Percentiles rank a stretch among this genome's conserved stretches.
phyloP scores from a whole-genome alignment of 108 stramenopile genomes.

The Hondaea fermentalgiana region DNA sequence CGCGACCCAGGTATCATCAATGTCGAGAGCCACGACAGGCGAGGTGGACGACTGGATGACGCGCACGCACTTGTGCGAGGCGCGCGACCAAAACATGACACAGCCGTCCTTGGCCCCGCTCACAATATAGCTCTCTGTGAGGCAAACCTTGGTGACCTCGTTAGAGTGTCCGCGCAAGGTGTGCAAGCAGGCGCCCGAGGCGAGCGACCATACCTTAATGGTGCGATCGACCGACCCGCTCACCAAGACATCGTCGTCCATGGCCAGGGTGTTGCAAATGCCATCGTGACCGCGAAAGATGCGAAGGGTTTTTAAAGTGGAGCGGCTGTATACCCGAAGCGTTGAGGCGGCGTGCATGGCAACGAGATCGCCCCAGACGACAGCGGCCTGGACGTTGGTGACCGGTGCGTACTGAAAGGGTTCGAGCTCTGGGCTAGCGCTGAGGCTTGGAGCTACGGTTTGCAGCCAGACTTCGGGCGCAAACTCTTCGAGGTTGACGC shows the following conservation, averaged over 20 bases:
- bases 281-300: neutral
- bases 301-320: neutral
- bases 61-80: neutral
- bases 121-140: neutral
- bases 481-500: neutral
- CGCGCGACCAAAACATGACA: neutral
- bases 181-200: conserved; percentile 28
- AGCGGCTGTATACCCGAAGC: neutral
- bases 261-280: neutral
- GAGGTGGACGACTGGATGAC: neutral
- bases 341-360: neutral
- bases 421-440: neutral
- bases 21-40: neutral
- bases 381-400: neutral
- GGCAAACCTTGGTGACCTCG: conserved; percentile 30
- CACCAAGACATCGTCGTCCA: neutral
- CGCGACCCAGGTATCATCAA: neutral
- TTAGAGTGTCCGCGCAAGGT: conserved; percentile 58
- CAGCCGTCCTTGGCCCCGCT: neutral
- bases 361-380: neutral
- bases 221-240: neutral
- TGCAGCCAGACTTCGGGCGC: neutral
- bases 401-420: neutral
- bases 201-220: neutral
- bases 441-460: neutral